Evolutionary conservation across 139 green algal genomes (phyloP), one percentile per base, ranked within the genome.

Genomic region (Tetradesmus obliquus): DNA sequence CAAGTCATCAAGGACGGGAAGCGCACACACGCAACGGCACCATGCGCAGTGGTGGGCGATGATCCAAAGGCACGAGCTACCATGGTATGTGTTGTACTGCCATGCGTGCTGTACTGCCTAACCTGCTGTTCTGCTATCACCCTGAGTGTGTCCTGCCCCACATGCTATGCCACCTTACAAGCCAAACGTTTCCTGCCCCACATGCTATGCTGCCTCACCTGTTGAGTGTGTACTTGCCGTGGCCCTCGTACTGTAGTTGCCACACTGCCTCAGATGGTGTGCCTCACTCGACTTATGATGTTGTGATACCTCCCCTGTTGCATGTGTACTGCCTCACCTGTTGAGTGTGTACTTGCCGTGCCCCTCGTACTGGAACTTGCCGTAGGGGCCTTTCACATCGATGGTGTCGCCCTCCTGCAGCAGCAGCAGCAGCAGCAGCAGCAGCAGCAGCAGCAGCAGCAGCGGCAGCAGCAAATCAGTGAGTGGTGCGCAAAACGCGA

Each of bases 341-440:
- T 96, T 95, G 90, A 95, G 82, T 3, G 88, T 93, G 91, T 97
- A 99, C 5, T 69, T 72, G 62, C 96, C 96, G 5, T 79, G 17
- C 22, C 97, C 97, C 17, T 95, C 86, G 94, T 99, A 99, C 17
- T 94, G 66, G 53, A 99, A 97, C 91, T 99, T 97, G 12, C 98
- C 98, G 19, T 98, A 90, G 1, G 98, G 98, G 2, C 98, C 98
- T 94, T 99, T 99, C 85, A 89, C 85, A 81, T 89, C 85, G 10
- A 89, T 82, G 12, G 72, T 89, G 32, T 89, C 62, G 19, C 85
- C 85, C 85, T 89, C 85, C 83, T 88, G 83, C 12, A n/a, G 74
- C 20, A 54, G 20, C 74, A 82, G n/a, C 74, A 82, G 74, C 74
- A 82, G 22, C n/a, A 82, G 22, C 22, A 54, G 22, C 20, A 51